phyloP scores from a whole-genome alignment of 1,284 basidiomycete genomes.

The Melanopsichium pennsylvanicum region DNA sequence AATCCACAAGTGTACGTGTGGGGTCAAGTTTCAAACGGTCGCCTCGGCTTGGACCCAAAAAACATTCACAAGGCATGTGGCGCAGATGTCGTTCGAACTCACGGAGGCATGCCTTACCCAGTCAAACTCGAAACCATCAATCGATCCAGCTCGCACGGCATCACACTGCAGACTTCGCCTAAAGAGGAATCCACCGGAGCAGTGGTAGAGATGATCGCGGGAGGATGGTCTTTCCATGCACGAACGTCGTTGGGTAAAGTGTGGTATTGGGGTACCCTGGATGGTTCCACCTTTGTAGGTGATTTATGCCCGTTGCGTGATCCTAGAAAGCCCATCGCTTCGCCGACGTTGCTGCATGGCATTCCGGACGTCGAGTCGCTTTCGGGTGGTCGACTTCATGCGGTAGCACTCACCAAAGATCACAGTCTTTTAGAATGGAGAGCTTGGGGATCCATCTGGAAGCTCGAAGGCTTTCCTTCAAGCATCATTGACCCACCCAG shows the following conservation, averaged over 20 bases:
- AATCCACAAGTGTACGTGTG: conserved; percentile 41
- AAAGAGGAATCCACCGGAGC: not conserved
- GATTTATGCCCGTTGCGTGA: not conserved
- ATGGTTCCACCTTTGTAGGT: conserved; percentile 12
- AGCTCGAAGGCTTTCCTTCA: conserved; percentile 10
- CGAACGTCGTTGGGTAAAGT: conserved; percentile 35
- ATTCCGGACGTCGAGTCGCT: conserved; percentile 30
- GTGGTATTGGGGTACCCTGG: conserved; percentile 43
- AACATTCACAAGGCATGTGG: no score
- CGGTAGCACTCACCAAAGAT: conserved; percentile 69
- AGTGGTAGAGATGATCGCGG: conserved; percentile 34
- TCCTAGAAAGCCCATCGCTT: not conserved
- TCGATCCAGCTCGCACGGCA: no score
- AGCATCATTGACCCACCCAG: not conserved
- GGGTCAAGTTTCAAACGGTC: conserved; percentile 24
- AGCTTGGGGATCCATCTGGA: conserved; percentile 29
- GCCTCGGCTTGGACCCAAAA: conserved; percentile 20
- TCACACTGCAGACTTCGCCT: no score
- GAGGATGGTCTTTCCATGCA: conserved; percentile 50
- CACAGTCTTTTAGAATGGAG: conserved; percentile 43
- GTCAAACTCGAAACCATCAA: conserved; percentile 4
- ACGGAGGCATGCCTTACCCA: conserved; percentile 37
- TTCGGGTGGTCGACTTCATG: conserved; percentile 75
- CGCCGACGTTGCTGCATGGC: conserved; percentile 9
- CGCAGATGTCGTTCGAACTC: not conserved